Base-by-base conservation (phyloP, 805 yeast species). In the Starmerella etchellsii region DNA sequence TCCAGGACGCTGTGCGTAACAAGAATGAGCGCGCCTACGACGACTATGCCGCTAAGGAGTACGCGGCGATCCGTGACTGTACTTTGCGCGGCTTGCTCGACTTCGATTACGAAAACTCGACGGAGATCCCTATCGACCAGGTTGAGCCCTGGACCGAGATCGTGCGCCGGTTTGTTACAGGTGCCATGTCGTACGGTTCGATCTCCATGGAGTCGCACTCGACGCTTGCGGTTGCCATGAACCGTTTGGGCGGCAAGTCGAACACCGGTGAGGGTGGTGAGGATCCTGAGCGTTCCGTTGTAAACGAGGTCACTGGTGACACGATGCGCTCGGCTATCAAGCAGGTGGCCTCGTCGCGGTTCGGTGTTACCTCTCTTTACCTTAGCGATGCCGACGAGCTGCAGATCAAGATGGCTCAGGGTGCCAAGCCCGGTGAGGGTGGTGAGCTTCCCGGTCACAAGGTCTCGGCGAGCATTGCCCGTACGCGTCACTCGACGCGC, bases 241-340 rank as follows among this genome's bases (percentile, higher is more conserved):
- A 88, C 69, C 71, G 97, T 61, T 70, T 88, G 49, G 97, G 97
- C 40, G 98, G 96, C 53, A 91, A 87, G 64, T 84, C 95, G 36
- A 88, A 88, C 63, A 87, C 97, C 47, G 98, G 98, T 68, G 98
- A 88, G 69, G 98, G 98, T 70, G 98, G 98, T 69, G 98, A 88
- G 64, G 97, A 88, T 58, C 74, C 91, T 36, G 95, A 87, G 58
- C 73, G 96, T 54, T 81, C 95, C 5, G 67, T 71, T 39, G 80
- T 79, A 18, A 71, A 73, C 46, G 46, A 46, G 9, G 78, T 73
- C 37, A 82, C 82, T 54, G 97, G 97, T 56, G 97, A 91, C 61
- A 84, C 97, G 8, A 91, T 88, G 95, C 76, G 97, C 63, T 87
- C 97, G n/a, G 84, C 97, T 21, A 88, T 88, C 61, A 88, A 88